Evolutionary conservation across 208 protist genomes (phyloP), one percentile per base, ranked within the genome.

Genomic region (Crithidia fasciculata): DNA sequence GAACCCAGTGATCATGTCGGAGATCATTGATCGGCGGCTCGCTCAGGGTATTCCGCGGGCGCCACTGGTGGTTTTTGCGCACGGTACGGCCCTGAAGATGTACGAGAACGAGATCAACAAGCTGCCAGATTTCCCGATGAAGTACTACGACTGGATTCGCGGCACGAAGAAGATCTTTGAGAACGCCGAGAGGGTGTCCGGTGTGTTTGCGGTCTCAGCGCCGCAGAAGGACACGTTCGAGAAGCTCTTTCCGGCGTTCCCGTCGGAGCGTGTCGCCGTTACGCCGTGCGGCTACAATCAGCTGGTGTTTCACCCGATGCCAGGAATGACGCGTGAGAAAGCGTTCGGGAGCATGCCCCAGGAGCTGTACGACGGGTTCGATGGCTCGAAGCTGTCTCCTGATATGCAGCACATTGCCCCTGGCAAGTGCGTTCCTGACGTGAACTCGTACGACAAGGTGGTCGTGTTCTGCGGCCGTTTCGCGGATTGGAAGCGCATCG

Each of bases 41-140:
- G 77, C 72, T 2, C 67, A 72, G 18, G 88, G 88, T 4, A 81
- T 82, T 63, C 43, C 74, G 8, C 43, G 69, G 28, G 88, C 87
- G 15, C 88, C 88, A 9, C 69, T 93, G 16, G 81, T 88, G 8
- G 84, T 90, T 0, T 93, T 93, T 77, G 88, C 86, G 8, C 88
- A 93, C 66, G 88, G 88, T 2, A 93, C 88, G 10, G 88, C 88
- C 4, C 78, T 93, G 19, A 93, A 90, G 69, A 93, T 93, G 88
- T 93, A 93, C 68, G 75, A 93, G 68, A 91, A 93, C 45, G 88
- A 93, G 68, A 73, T 93, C 40, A 82, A 82, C 54, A 76, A 79
- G 50, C 80, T 89, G 0, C 77, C 76, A 36, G 88, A 93, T 16
- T 93, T 90, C 58, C 88, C 88, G 2, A 91, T 93, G 86, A 84